Evolutionary conservation across 257 asterid species (phyloP).

Genomic region (Coffea canephora): DNA sequence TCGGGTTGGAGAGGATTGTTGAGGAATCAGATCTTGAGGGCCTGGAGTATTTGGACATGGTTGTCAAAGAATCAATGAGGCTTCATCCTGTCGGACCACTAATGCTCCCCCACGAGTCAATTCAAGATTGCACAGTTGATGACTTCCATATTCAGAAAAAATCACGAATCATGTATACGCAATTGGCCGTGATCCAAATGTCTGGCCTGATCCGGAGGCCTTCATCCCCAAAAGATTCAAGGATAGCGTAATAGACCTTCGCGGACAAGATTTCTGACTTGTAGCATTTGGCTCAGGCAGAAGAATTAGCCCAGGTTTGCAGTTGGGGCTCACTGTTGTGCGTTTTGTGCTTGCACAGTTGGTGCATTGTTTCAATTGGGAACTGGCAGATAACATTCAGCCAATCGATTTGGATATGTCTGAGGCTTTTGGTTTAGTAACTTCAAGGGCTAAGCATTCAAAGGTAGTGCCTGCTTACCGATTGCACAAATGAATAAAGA

Average conservation of each 20-base stretch:
- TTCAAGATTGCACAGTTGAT: conserved; percentile 20
- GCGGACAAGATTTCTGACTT: conserved; percentile 18
- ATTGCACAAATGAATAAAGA: too few species aligned
- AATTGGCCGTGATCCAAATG: conserved; percentile 22
- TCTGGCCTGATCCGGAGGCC: conserved; percentile 23
- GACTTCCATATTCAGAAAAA: conserved; percentile 10
- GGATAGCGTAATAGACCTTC: conserved; percentile 5
- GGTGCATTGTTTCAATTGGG: conserved; percentile 25
- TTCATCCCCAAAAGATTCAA: conserved; percentile 24
- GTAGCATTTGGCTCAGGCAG: conserved; percentile 23
- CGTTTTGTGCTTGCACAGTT: conserved; percentile 19
- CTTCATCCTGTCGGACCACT: conserved; percentile 17
- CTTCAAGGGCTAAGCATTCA: conserved; percentile 11
- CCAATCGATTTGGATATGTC: conserved; percentile 20
- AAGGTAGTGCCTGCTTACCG: not conserved
- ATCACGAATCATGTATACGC: conserved; percentile 5
- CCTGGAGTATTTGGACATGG: too few species aligned
- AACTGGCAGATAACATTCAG: conserved; percentile 11
- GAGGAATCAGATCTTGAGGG: too few species aligned
- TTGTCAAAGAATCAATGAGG: too few species aligned
- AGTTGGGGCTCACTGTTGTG: conserved; percentile 19
- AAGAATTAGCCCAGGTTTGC: conserved; percentile 22
- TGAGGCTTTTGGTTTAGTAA: conserved; percentile 23
- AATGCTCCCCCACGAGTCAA: conserved; percentile 22
- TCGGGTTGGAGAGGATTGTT: not conserved